phyloP scores from a whole-genome alignment of 768 basidiomycete species.

The Trametes sanguinea region DNA sequence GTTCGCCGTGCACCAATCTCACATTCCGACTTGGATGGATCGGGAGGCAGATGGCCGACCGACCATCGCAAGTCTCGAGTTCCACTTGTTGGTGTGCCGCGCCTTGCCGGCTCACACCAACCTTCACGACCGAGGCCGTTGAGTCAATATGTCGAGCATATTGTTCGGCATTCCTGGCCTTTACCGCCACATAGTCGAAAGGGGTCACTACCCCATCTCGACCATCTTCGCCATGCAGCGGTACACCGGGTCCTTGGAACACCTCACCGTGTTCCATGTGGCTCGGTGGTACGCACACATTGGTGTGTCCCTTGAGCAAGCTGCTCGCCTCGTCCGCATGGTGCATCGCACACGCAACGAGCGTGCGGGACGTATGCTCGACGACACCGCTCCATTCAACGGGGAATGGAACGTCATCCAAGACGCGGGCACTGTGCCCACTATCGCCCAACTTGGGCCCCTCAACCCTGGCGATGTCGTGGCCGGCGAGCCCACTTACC shows the following conservation, averaged over 20 bases:
- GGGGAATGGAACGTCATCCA: not conserved
- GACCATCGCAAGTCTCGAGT: not conserved
- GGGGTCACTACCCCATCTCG: not conserved
- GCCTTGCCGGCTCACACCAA: not conserved
- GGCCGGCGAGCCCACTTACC: too few species aligned
- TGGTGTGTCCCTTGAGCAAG: not conserved
- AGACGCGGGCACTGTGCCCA: too few species aligned
- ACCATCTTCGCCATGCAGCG: not conserved
- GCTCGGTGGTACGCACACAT: not conserved
- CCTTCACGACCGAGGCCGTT: not conserved
- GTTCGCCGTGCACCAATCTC: not conserved
- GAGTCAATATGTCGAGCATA: not conserved
- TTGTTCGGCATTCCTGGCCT: not conserved
- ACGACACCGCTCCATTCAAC: not conserved
- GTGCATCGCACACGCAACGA: not conserved
- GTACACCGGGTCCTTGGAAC: not conserved
- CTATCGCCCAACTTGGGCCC: too few species aligned
- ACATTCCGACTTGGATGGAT: not conserved
- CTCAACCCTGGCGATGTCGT: too few species aligned
- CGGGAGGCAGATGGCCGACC: not conserved
- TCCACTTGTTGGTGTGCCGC: not conserved
- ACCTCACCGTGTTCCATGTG: not conserved
- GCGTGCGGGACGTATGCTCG: not conserved
- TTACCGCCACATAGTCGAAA: not conserved
- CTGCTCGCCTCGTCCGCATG: not conserved